These are phyloP conservation scores for Mycena rebaudengoi DNA, from an alignment of 768 basidiomycete species.

Conservation along the genomic window DNA sequence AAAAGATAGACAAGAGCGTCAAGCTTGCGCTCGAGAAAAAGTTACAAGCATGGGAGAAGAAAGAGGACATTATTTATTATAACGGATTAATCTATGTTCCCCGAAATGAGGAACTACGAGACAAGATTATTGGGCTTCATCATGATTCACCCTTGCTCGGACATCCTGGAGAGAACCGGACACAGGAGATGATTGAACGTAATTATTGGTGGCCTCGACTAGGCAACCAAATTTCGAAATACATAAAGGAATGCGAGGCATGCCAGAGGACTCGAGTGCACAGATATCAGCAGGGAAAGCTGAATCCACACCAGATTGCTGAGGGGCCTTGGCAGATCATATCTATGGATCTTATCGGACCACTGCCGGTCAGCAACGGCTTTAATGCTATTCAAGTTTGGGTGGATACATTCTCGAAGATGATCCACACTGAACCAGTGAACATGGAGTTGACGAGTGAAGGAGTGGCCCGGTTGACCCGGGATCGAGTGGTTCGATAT, in stretches of 20 bases:
- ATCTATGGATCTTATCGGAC: too few relatives aligned
- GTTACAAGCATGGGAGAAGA: too few relatives aligned
- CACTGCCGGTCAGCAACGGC: slow-evolving; percentile 8
- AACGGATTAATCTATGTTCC: slow-evolving; percentile 1
- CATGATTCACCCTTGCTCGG: neutral
- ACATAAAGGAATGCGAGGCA: too few relatives aligned
- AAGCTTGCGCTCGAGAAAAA: too few relatives aligned
- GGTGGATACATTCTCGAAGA: neutral
- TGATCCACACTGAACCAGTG: neutral
- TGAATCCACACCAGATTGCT: too few relatives aligned
- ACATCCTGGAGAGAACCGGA: too few relatives aligned
- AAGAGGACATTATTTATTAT: neutral
- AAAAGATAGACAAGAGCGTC: neutral
- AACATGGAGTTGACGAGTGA: neutral
- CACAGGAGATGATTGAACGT: too few relatives aligned
- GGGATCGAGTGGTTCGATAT: neutral
- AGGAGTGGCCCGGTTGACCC: neutral
- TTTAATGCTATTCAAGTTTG: slow-evolving; percentile 8
- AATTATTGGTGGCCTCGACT: too few relatives aligned
- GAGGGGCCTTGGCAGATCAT: too few relatives aligned
- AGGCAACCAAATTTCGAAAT: too few relatives aligned
- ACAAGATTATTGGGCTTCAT: slow-evolving; percentile 2
- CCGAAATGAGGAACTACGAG: slow-evolving; percentile 11
- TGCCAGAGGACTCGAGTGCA: too few relatives aligned
- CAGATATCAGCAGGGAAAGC: too few relatives aligned